phyloP scores from a whole-genome alignment of 139 green algal species.

The Tetradesmus obliquus region DNA sequence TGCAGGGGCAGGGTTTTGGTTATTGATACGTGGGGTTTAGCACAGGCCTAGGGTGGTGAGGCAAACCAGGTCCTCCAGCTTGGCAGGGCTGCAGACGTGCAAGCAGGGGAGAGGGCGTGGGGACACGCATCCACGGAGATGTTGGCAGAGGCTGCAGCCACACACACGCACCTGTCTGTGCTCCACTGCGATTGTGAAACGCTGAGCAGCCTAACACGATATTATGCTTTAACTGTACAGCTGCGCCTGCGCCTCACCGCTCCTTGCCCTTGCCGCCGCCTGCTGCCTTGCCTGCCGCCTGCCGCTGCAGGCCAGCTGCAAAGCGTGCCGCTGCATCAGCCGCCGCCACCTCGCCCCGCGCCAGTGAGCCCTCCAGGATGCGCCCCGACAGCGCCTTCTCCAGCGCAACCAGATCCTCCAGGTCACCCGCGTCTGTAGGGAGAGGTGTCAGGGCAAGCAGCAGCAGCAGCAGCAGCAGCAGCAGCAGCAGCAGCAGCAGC shows the following conservation, averaged over 20 bases:
- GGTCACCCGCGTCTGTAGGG: conserved; percentile 39
- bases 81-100: neutral
- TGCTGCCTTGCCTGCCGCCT: neutral
- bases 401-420: conserved; percentile 56
- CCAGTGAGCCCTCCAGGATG: conserved; percentile 67
- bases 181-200: no score
- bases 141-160: no score
- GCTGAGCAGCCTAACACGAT: no score
- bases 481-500: conserved; percentile 21
- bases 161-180: no score
- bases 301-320: neutral
- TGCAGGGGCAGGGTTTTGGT: no score
- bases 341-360: conserved; percentile 22
- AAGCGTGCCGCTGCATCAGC: conserved; percentile 22
- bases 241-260: conserved; percentile 10
- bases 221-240: no score
- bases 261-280: neutral
- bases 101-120: no score
- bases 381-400: conserved; percentile 68
- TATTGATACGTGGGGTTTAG: neutral
- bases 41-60: neutral
- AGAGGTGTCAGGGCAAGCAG: neutral
- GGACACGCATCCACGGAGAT: no score
- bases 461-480: neutral
- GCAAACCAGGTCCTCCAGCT: neutral